phyloP scores from a whole-genome alignment of 768 basidiomycete species.

The Suillus plorans region DNA sequence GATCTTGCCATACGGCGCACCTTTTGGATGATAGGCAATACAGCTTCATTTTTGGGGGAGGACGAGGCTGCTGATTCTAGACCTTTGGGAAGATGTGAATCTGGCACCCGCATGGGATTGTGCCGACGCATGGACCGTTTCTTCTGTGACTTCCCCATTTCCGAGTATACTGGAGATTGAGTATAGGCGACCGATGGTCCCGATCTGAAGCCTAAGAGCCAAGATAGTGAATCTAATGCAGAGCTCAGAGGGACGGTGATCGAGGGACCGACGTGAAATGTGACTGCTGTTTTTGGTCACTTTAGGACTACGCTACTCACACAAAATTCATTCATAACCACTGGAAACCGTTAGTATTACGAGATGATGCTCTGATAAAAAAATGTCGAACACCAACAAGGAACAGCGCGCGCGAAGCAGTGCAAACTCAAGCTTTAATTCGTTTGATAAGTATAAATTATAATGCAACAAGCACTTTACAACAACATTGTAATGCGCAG shows the following conservation, averaged over 20 bases:
- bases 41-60: constrained; percentile 73
- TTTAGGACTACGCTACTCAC: not conserved
- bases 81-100: constrained; percentile 85
- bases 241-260: not conserved
- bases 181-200: not conserved
- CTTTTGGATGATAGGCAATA: constrained; percentile 90
- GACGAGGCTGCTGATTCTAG: constrained; percentile 70
- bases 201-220: not conserved
- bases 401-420: not conserved
- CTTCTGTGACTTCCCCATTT: constrained; percentile 94
- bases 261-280: not conserved
- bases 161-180: not conserved
- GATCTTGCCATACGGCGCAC: constrained; percentile 37
- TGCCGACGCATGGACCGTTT: constrained; percentile 82
- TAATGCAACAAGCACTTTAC: not conserved
- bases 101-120: constrained; percentile 92
- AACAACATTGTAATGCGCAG: not conserved
- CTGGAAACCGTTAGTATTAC: too few relatives aligned
- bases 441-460: too few relatives aligned
- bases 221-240: not conserved
- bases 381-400: not conserved
- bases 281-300: constrained; percentile 2
- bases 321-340: too few relatives aligned
- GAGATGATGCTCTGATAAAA: too few relatives aligned
- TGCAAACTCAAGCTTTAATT: too few relatives aligned